Evolutionary conservation across 2,329 filamentous ascomycete genomes (phyloP).

Genomic region (Penicillium janthinellum): DNA sequence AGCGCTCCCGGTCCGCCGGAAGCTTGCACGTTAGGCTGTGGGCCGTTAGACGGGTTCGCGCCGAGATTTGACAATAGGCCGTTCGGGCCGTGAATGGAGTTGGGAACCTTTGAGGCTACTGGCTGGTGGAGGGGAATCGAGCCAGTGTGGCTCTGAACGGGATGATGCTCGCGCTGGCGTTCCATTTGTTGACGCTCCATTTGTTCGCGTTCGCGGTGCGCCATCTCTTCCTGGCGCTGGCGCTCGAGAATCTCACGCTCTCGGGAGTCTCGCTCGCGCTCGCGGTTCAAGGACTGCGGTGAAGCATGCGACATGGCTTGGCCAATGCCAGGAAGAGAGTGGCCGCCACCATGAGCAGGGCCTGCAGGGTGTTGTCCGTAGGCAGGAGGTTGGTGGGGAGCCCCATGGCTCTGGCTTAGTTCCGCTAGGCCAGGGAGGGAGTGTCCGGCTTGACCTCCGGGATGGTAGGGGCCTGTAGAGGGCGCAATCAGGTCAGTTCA

Average conservation of each 20-base stretch:
- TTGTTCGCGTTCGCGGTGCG: constrained; percentile 58
- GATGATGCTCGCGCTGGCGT: constrained; percentile 62
- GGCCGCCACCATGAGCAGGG: constrained; percentile 38
- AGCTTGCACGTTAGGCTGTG: constrained; percentile 58
- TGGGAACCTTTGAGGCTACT: constrained; percentile 77
- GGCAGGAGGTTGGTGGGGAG: constrained; percentile 43
- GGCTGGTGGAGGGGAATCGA: constrained; percentile 93
- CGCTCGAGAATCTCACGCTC: constrained; percentile 55
- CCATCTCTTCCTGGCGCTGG: constrained; percentile 59
- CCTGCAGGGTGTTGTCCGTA: constrained; percentile 47
- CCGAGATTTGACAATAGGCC: constrained; percentile 78
- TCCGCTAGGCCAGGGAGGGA: constrained; percentile 51
- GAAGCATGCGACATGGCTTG: constrained; percentile 48
- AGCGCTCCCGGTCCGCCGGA: constrained; percentile 63
- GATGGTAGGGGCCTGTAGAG: constrained; percentile 43
- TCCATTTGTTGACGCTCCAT: constrained; percentile 58
- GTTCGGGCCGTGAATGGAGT: constrained; percentile 87
- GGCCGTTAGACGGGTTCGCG: constrained; percentile 57
- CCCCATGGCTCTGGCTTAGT: constrained; percentile 47
- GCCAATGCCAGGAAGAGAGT: constrained; percentile 45
- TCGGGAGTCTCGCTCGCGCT: constrained; percentile 54
- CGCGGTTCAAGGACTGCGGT: constrained; percentile 45
- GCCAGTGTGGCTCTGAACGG: constrained; percentile 83
- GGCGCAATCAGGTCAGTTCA: constrained; percentile 23
- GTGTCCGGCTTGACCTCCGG: constrained; percentile 46